Conservation (phyloP, 1,139 yeast species). For the Hemisphaericaspora xylanilytica region DNA sequence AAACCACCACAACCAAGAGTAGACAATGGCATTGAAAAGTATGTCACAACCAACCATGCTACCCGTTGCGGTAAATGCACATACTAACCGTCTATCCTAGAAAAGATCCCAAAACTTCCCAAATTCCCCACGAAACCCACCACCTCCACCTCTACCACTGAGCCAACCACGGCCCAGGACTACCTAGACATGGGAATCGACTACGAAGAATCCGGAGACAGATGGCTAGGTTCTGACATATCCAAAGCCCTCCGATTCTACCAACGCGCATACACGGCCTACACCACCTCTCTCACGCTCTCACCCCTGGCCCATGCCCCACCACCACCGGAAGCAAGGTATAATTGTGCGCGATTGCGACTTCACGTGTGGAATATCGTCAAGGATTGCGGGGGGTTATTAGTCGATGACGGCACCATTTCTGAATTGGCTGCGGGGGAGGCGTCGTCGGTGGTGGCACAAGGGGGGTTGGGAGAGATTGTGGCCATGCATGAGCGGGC, state of each 20-base stretch:
- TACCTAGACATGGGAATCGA: conserved; percentile 44
- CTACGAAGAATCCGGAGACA: conserved; percentile 57
- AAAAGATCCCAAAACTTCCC: not conserved
- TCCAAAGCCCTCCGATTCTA: conserved; percentile 53
- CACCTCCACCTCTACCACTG: not conserved
- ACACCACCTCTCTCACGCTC: conserved; percentile 15
- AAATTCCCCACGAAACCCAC: not conserved
- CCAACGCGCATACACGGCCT: conserved; percentile 44
- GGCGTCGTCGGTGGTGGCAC: conserved; percentile 25
- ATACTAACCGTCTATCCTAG: not conserved
- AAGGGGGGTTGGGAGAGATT: conserved; percentile 35
- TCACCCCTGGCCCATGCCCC: not conserved
- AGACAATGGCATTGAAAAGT: not conserved
- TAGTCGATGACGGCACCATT: no score
- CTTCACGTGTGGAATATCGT: conserved; percentile 42
- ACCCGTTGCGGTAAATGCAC: no score
- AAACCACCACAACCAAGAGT: not conserved
- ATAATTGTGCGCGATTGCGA: conserved; percentile 48
- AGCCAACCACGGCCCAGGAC: conserved; percentile 45
- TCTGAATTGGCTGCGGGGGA: no score
- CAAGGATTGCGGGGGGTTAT: not conserved
- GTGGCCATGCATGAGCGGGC: conserved; percentile 40
- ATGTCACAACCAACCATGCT: not conserved
- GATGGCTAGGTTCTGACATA: conserved; percentile 57
- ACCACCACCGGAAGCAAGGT: conserved; percentile 44